Percentiles rank a stretch among this genome's conserved stretches.
phyloP scores from a whole-genome alignment of 805 yeast species.

The Debaryomyces castellii region DNA sequence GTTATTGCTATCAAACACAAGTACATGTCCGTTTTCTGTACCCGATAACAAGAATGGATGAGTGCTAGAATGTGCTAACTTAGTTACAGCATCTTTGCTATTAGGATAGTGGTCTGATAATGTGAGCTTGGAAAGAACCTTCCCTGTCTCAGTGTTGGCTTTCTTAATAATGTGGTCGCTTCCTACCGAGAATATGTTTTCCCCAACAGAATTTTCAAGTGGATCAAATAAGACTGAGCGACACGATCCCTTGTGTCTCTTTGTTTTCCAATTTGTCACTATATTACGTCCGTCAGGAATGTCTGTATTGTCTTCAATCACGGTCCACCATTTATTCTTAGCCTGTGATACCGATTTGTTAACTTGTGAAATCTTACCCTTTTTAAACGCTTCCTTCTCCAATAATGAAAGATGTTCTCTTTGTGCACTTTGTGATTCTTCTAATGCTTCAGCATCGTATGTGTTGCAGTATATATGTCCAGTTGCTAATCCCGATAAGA shows the following conservation, averaged over 20 bases:
- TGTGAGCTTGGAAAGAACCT: slow-evolving; percentile 58
- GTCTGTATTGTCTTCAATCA: slow-evolving; percentile 26
- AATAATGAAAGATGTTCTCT: slow-evolving; percentile 19
- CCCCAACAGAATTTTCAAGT: slow-evolving; percentile 44
- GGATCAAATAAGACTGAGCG: slow-evolving; percentile 69
- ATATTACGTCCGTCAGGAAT: slow-evolving; percentile 25
- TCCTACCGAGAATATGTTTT: slow-evolving; percentile 66
- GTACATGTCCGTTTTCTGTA: slow-evolving; percentile 69
- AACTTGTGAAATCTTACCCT: slow-evolving; percentile 20
- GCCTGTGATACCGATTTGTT: slow-evolving; percentile 27
- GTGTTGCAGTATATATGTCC: slow-evolving; percentile 68
- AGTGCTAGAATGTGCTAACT: slow-evolving; percentile 43
- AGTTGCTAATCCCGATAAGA: slow-evolving; percentile 75
- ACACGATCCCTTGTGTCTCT: slow-evolving; percentile 87
- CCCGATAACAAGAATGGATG: slow-evolving; percentile 55
- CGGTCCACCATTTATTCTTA: slow-evolving; percentile 48
- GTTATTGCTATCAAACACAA: slow-evolving; percentile 59
- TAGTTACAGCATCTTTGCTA: slow-evolving; percentile 38
- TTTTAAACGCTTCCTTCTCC: slow-evolving; percentile 24
- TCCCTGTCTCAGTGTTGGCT: slow-evolving; percentile 71
- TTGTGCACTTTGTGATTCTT: slow-evolving; percentile 23
- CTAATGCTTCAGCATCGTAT: slow-evolving; percentile 54
- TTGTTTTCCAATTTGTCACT: slow-evolving; percentile 72
- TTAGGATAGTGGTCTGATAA: slow-evolving; percentile 18
- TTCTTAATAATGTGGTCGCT: slow-evolving; percentile 77